A percentile compares a stretch with the other conserved stretches of the same genome.
phyloP scores from a whole-genome alignment of 2,329 filamentous ascomycete species.

The Neoscytalidium dimidiatum region DNA sequence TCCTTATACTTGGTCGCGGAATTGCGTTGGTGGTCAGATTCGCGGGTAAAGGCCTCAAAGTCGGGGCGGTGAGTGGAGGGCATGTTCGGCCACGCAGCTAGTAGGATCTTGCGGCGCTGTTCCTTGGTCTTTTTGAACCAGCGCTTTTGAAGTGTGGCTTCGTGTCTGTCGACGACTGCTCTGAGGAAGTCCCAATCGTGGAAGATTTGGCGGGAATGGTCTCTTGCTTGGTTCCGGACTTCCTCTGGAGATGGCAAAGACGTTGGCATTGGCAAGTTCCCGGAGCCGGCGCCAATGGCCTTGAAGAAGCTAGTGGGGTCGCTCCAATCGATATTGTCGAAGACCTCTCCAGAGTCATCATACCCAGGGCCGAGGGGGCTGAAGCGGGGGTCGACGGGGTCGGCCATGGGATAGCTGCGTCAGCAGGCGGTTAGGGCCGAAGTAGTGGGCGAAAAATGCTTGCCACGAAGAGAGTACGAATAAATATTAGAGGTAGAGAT shows the following conservation, averaged over 20 bases:
- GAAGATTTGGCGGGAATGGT: constrained; percentile 36
- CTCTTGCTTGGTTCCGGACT: constrained; percentile 25
- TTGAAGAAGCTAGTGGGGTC: background rate
- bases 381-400: background rate
- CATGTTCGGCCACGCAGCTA: constrained; percentile 55
- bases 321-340: background rate
- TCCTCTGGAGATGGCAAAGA: constrained; percentile 23
- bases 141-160: constrained; percentile 53
- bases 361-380: background rate
- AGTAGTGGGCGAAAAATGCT: background rate
- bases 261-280: constrained; percentile 14
- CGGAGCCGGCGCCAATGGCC: background rate
- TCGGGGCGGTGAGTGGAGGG: constrained; percentile 54
- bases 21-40: constrained; percentile 20
- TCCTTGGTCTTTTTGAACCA: constrained; percentile 56
- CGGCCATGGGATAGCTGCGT: constrained; percentile 4
- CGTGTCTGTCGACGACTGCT: constrained; percentile 52
- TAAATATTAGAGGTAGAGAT: background rate
- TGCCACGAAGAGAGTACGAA: background rate
- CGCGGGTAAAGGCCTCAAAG: constrained; percentile 38
- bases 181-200: constrained; percentile 38
- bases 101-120: constrained; percentile 50
- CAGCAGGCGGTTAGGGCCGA: too few species aligned
- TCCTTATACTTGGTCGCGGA: constrained; percentile 23
- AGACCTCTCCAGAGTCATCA: background rate